Percentiles rank a stretch among this genome's conserved stretches.
Conservation (phyloP, 257 asterid genomes). For the Lycium barbarum region DNA sequence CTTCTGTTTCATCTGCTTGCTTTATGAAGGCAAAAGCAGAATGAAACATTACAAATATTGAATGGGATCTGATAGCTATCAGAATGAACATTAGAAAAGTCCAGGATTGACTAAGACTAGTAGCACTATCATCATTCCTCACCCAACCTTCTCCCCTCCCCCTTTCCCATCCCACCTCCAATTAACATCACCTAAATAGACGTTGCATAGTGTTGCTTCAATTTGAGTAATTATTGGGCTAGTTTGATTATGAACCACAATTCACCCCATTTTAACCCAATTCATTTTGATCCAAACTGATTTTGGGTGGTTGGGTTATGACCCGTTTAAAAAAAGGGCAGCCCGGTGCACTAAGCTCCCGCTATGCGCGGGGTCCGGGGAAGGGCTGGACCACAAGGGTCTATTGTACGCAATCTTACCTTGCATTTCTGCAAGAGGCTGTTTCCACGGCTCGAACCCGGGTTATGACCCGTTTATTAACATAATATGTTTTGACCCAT, state of each 20-base stretch:
- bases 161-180: not conserved
- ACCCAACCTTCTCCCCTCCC: not conserved
- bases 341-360: no score
- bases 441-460: no score
- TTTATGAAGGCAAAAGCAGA: no score
- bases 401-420: no score
- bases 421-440: no score
- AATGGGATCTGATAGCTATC: no score
- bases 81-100: not conserved
- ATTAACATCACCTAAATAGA: not conserved
- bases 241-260: not conserved
- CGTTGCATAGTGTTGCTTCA: not conserved
- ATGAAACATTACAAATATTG: no score
- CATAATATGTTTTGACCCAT: not conserved
- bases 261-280: not conserved
- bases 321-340: no score
- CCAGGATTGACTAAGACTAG: not conserved
- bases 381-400: no score
- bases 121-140: not conserved
- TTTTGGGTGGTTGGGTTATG: not conserved
- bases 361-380: no score
- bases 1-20: not conserved
- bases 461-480: not conserved
- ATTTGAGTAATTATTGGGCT: not conserved
- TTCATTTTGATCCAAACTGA: not conserved